Evolutionary conservation across 2,329 filamentous ascomycete species (phyloP), one percentile per base, ranked within the genome.

Genomic region (Diaporthe citri): DNA sequence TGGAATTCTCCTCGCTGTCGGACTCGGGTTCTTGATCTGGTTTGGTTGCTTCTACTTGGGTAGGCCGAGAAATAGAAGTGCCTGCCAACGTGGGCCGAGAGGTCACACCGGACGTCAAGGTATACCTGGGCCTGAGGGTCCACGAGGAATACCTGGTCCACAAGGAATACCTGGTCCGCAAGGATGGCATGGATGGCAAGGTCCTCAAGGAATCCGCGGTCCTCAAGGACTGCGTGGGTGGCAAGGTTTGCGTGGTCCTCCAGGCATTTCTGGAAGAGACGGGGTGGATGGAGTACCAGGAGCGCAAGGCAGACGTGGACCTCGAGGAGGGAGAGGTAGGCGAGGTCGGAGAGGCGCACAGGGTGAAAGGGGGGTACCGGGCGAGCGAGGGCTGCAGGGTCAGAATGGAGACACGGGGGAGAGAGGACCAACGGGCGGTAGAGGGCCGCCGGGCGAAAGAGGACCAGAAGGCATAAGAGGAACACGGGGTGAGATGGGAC

Each of bases 31-130:
- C 36, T 28, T 60, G 34, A 2, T 60, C 3, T 60, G 57, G 57
- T 60, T 60, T 9, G 34, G 36, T 28, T 60, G 57, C 57, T 60
- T 41, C 36, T 43, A 60, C 36, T 60, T 60, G 57, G 36, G 36
- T 10, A 15, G 2, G 2, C 56, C n/a, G n/a, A n/a, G n/a, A n/a
- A n/a, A n/a, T n/a, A n/a, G n/a, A n/a, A n/a, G 31, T 57, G 17
- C 20, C 17, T 20, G 31, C 10, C 20, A 20, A 10, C 55, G 34
- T 39, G 56, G 56, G 34, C 56, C 56, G 15, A n/a, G 34, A 36
- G 57, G 52, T 7, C 2, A 15, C 22, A 9, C 36, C 10, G 36
- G 36, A 22, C 12, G 5, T 20, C 12, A 5, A 15, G 57, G 57
- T 1, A 0, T 1, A 2, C 36, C 36, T 43, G 57, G 57, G 5